Evolutionary conservation across 306 rosid genomes (phyloP), one percentile per base, ranked within the genome.

Genomic region (Castanea mollissima): DNA sequence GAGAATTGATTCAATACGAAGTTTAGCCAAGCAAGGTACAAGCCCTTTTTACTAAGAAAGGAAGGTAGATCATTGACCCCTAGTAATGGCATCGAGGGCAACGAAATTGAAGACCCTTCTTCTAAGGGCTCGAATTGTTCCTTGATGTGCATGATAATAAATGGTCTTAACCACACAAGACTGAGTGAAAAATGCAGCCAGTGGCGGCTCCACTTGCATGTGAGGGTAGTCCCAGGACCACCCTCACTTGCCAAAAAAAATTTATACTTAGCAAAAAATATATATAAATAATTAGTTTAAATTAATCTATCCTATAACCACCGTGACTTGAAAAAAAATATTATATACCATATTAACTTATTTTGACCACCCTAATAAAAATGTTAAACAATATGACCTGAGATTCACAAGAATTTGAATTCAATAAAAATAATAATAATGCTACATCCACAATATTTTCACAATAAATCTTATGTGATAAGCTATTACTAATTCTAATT

Each of bases 171-270:
- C 46, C 1, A 79, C 67, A 18, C 79, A 63, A 2, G 79, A 71
- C 25, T 78, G 81, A 5, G 88, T 79, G 59, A 78, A 82, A 54
- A 85, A 59, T 0, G 86, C 74, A 31, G 76, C 88, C 41, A 76
- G 78, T 85, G 41, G 41, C 8, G 8, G 41, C 44, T 38, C 10
- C 2, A 38, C 44, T 38, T 38, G 44, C 6, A 38, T 38, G 10
- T 6, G 44, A 38, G 44, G 44, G 44, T 38, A 2, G 44, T 6
- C 44, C 1, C 0, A 38, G 44, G 44, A 52, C 63, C 75, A 4
- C 44, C 9, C 44, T 35, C 7, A 35, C 44, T 35, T 35, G 44
- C 44, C 44, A 6, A 32, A 5, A 5, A 5, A 5, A 1, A 5
- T 5, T 35, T 6, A 1, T 38, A 38, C 44, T 6, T 38, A 38